Evolutionary conservation across 2,329 filamentous ascomycete genomes (phyloP).

Genomic region (Parafenestella ontariensis): DNA sequence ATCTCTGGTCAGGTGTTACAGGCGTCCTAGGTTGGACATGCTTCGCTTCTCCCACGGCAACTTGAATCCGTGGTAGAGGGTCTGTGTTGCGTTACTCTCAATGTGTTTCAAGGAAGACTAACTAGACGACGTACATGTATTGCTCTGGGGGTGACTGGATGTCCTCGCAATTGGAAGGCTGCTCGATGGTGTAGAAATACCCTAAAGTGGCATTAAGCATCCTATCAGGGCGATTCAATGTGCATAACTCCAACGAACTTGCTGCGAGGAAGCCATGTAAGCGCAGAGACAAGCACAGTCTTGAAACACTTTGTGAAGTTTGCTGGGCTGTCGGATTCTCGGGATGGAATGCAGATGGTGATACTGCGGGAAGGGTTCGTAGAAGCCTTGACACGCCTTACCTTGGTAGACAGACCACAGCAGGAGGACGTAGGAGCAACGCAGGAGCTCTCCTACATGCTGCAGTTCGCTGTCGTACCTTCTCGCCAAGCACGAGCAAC

Average conservation of each 20-base stretch:
- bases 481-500: conserved; percentile 12
- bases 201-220: conserved; percentile 13
- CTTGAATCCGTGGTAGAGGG: background rate
- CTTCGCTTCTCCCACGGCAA: conserved; percentile 4
- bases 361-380: too few relatives aligned
- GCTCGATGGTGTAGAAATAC: background rate
- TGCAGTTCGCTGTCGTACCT: conserved; percentile 7
- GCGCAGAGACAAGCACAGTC: background rate
- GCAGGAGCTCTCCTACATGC: conserved; percentile 6
- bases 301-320: background rate
- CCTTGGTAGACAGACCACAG: background rate
- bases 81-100: conserved; percentile 1
- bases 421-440: too few relatives aligned
- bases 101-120: background rate
- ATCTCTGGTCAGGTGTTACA: conserved; percentile 9
- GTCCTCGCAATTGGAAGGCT: background rate
- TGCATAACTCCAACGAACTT: conserved; percentile 11
- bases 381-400: too few relatives aligned
- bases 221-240: background rate
- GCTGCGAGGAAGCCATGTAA: conserved; percentile 8
- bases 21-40: conserved; percentile 2
- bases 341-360: too few relatives aligned
- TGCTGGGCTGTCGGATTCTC: background rate
- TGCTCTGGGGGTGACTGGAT: background rate
- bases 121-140: background rate